A percentile compares a stretch with the other conserved stretches of the same genome.
These are phyloP conservation scores for Sporothrix inflata DNA, from an alignment of 2,329 filamentous ascomycete species.

Conservation along the genomic window DNA sequence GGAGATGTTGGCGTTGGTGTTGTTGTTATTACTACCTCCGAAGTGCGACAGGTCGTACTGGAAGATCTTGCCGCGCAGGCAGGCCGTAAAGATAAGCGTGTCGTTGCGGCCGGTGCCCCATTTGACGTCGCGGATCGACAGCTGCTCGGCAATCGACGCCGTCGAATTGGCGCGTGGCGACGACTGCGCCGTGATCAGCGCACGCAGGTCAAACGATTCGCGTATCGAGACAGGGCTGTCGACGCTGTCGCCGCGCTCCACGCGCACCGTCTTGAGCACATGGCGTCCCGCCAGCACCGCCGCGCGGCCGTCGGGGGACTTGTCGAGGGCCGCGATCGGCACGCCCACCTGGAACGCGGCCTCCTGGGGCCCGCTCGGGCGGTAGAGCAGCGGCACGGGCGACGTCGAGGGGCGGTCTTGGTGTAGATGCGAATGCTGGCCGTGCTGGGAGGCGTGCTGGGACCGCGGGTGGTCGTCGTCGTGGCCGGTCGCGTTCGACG, in stretches of 20 bases:
- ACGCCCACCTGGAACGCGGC: conserved; percentile 55
- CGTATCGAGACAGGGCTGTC: conserved; percentile 45
- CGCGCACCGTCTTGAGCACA: conserved; percentile 62
- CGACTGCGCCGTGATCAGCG: conserved; percentile 55
- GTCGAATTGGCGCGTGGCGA: conserved; percentile 47
- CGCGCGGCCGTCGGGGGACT: conserved; percentile 58
- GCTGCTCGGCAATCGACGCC: conserved; percentile 55
- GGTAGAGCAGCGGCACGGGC: conserved; percentile 49
- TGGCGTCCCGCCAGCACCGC: conserved; percentile 63
- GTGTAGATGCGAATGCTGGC: neutral
- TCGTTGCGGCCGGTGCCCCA: conserved; percentile 54
- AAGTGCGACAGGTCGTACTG: conserved; percentile 62
- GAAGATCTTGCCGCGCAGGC: conserved; percentile 66
- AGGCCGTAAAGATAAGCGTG: conserved; percentile 63
- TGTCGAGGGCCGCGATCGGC: conserved; percentile 62
- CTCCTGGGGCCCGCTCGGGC: conserved; percentile 60
- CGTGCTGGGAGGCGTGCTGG: conserved; percentile 24
- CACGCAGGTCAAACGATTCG: conserved; percentile 62
- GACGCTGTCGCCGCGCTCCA: conserved; percentile 47
- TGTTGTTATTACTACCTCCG: conserved; percentile 46
- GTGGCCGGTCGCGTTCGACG: neutral
- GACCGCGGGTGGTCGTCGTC: conserved; percentile 47
- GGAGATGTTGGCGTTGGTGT: conserved; percentile 47
- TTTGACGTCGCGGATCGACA: conserved; percentile 66
- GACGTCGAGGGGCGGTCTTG: conserved; percentile 50